Evolutionary conservation across 106 monocot species (phyloP).

Genomic region (Acanthochlamys bracteata): DNA sequence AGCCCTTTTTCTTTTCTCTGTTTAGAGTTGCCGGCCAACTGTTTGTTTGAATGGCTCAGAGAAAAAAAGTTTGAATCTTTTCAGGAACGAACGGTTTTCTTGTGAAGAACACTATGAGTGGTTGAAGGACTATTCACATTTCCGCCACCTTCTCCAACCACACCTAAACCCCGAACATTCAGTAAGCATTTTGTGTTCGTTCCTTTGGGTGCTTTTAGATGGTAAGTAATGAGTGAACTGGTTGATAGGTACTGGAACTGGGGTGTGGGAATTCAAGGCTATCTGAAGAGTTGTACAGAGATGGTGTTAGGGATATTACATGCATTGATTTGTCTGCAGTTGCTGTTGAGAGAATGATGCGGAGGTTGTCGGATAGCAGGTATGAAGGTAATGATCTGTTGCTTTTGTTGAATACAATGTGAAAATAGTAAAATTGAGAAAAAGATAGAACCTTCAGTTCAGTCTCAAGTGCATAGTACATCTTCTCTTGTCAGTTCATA

Average conservation of each 20-base stretch:
- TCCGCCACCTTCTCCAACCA: constrained; percentile 70
- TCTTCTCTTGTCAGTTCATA: too few relatives aligned
- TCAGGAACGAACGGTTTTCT: constrained; percentile 71
- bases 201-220: background rate
- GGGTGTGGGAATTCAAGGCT: constrained; percentile 90
- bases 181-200: constrained; percentile 7
- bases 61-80: too few relatives aligned
- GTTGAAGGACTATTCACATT: constrained; percentile 93
- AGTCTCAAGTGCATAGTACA: too few relatives aligned
- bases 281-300: constrained; percentile 44
- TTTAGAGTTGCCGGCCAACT: background rate
- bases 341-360: constrained; percentile 56
- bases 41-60: background rate
- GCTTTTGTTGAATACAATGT: background rate
- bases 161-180: constrained; percentile 37
- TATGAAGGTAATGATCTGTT: constrained; percentile 35
- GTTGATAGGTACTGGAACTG: constrained; percentile 64
- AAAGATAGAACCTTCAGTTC: too few relatives aligned
- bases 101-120: constrained; percentile 97
- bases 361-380: constrained; percentile 39
- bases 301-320: constrained; percentile 61
- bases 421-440: too few relatives aligned
- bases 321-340: constrained; percentile 71
- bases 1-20: too few relatives aligned
- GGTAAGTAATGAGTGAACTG: background rate